These are phyloP conservation scores for Penicillium silybi DNA, from an alignment of 495 filamentous ascomycete species.

Conservation along the genomic window DNA sequence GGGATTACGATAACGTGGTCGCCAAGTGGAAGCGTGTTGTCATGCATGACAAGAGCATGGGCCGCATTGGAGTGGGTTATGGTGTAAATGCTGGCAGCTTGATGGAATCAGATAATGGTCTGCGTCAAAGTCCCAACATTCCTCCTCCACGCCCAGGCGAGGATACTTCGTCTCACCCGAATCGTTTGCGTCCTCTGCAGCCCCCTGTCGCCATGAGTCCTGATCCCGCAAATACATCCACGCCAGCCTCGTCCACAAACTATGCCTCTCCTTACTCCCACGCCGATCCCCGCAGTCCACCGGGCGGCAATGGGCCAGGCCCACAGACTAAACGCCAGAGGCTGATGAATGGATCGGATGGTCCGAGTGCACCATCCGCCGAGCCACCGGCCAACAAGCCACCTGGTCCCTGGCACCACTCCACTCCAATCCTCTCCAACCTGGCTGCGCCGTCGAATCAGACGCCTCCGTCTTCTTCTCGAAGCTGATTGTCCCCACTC, in stretches of 20 bases:
- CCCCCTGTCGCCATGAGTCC: slow-evolving; percentile 31
- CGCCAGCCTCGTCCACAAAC: slow-evolving; percentile 28
- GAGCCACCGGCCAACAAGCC: slow-evolving; percentile 10
- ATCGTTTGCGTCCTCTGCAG: slow-evolving; percentile 24
- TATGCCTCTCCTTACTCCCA: slow-evolving; percentile 35
- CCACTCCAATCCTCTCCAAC: slow-evolving; percentile 24
- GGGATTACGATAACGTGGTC: slow-evolving; percentile 55
- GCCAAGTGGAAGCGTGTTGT: slow-evolving; percentile 56
- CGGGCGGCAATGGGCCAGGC: slow-evolving; percentile 14
- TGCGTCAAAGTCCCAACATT: slow-evolving; percentile 17
- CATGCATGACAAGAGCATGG: slow-evolving; percentile 47
- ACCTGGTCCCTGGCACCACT: slow-evolving; percentile 14
- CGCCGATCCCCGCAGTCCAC: slow-evolving; percentile 27
- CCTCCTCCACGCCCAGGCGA: slow-evolving; percentile 26
- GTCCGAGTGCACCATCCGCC: slow-evolving; percentile 7
- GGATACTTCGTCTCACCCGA: slow-evolving; percentile 26
- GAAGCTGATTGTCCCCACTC: not conserved
- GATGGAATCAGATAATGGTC: slow-evolving; percentile 11
- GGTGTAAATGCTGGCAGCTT: slow-evolving; percentile 9
- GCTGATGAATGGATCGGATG: slow-evolving; percentile 41
- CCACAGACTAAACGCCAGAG: slow-evolving; percentile 39
- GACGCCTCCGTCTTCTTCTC: slow-evolving; percentile 22
- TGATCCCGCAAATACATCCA: slow-evolving; percentile 23
- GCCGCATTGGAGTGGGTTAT: slow-evolving; percentile 35
- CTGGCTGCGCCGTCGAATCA: slow-evolving; percentile 22